These are phyloP conservation scores for Chenopodium suecicum DNA, from an alignment of 148 eudicot species.

Conservation along the genomic window DNA sequence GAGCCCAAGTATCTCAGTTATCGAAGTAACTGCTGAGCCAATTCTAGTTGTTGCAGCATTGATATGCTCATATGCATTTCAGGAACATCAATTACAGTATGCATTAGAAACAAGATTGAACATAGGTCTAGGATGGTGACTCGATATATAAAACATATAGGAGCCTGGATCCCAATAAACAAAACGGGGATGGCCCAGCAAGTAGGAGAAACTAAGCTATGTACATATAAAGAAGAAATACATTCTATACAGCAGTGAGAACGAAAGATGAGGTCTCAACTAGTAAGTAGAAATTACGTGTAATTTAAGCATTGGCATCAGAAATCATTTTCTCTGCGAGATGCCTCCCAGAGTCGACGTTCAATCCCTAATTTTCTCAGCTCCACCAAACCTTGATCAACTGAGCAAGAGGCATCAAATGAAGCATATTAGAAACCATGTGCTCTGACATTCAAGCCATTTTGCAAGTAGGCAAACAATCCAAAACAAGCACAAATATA, in stretches of 20 bases:
- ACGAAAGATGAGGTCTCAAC: slow-evolving; percentile 2
- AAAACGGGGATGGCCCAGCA: slow-evolving; percentile 6
- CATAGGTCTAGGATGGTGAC: background rate
- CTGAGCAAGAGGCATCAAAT: slow-evolving; percentile 30
- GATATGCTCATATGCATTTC: no score
- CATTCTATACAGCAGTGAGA: slow-evolving; percentile 7
- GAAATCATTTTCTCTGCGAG: slow-evolving; percentile 48
- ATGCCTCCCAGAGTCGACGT: slow-evolving; percentile 64
- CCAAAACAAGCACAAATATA: background rate
- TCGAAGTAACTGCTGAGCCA: no score
- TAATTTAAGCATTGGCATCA: slow-evolving; percentile 13
- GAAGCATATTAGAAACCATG: slow-evolving; percentile 3
- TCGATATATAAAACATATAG: background rate
- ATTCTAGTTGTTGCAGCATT: no score
- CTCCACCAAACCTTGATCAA: slow-evolving; percentile 78
- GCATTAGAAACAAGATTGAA: background rate
- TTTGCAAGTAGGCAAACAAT: no score
- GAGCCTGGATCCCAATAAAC: background rate
- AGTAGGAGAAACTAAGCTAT: slow-evolving; percentile 9
- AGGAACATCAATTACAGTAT: background rate
- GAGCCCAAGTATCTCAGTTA: no score
- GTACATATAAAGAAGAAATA: slow-evolving; percentile 11
- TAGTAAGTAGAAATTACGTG: slow-evolving; percentile 13
- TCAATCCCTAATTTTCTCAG: slow-evolving; percentile 71
- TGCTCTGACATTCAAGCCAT: background rate